Percentiles rank a stretch among this genome's conserved stretches.
phyloP scores from a whole-genome alignment of 2,329 filamentous ascomycete genomes.

The Phyllachora maydis region DNA sequence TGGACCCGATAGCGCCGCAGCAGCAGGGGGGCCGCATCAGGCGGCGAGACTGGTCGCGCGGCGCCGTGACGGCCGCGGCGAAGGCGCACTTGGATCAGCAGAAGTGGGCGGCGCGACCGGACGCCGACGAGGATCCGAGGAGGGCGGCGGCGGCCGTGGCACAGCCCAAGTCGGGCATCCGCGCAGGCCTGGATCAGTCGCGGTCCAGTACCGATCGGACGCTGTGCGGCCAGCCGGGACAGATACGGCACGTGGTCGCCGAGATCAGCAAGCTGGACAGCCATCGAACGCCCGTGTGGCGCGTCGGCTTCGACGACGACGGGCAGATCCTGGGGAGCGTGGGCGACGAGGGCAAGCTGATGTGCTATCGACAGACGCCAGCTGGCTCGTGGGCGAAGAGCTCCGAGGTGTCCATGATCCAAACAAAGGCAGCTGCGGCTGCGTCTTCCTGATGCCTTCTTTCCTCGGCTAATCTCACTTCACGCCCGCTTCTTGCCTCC shows the following conservation, averaged over 20 bases:
- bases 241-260: slow-evolving; percentile 39
- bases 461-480: too few relatives aligned
- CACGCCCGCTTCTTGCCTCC: too few relatives aligned
- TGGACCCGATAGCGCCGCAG: too few relatives aligned
- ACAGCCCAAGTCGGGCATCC: slow-evolving; percentile 24
- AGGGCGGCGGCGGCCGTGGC: slow-evolving; percentile 3
- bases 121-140: background rate
- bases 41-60: too few relatives aligned
- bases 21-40: too few relatives aligned
- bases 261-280: slow-evolving; percentile 47
- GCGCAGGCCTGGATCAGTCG: slow-evolving; percentile 30
- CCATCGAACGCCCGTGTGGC: slow-evolving; percentile 54
- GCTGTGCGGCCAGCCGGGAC: slow-evolving; percentile 37
- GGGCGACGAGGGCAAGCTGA: slow-evolving; percentile 50
- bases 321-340: slow-evolving; percentile 57
- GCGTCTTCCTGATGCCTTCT: too few relatives aligned
- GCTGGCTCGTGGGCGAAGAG: slow-evolving; percentile 38
- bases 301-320: slow-evolving; percentile 48
- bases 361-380: slow-evolving; percentile 39
- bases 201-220: slow-evolving; percentile 24
- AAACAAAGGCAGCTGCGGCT: slow-evolving; percentile 25
- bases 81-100: too few relatives aligned
- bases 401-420: slow-evolving; percentile 36
- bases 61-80: slow-evolving; percentile 26
- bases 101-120: slow-evolving; percentile 8